Evolutionary conservation across 2,329 filamentous ascomycete species (phyloP).

Genomic region (Calonectria ilicicola): DNA sequence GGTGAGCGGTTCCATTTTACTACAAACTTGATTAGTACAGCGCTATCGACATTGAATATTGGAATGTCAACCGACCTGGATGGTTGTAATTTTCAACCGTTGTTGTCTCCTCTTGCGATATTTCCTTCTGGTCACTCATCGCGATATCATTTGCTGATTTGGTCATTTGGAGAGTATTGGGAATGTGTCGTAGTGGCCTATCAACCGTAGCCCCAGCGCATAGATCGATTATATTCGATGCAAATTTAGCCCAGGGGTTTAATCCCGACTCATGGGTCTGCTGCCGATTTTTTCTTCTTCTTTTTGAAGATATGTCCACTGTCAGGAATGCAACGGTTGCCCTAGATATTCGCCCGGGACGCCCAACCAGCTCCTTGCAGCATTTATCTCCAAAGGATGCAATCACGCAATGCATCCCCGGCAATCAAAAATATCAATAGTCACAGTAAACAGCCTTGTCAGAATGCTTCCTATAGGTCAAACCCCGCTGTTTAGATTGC

Average conservation of each 20-base stretch:
- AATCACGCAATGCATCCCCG: constrained; percentile 14
- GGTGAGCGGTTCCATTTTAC: constrained; percentile 43
- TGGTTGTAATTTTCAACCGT: not conserved
- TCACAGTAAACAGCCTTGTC: not conserved
- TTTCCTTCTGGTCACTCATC: constrained; percentile 10
- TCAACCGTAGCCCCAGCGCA: too few relatives aligned
- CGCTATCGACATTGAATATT: not conserved
- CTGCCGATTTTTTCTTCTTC: not conserved
- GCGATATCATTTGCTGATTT: not conserved
- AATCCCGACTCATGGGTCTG: not conserved
- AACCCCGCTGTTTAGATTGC: not conserved
- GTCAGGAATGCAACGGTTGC: not conserved
- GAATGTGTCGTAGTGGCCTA: not conserved
- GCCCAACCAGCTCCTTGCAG: not conserved
- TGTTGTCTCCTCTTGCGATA: not conserved
- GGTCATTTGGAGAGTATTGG: not conserved
- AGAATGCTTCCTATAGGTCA: not conserved
- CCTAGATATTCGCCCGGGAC: not conserved
- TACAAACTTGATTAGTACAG: not conserved
- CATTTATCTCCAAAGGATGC: not conserved
- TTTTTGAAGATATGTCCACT: too few relatives aligned
- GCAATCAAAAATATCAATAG: constrained; percentile 6
- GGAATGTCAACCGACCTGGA: not conserved
- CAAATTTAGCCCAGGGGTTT: too few relatives aligned
- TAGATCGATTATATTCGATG: too few relatives aligned